Evolutionary conservation across 1,284 basidiomycete genomes (phyloP).

Genomic region (Microbotryum scabiosae): DNA sequence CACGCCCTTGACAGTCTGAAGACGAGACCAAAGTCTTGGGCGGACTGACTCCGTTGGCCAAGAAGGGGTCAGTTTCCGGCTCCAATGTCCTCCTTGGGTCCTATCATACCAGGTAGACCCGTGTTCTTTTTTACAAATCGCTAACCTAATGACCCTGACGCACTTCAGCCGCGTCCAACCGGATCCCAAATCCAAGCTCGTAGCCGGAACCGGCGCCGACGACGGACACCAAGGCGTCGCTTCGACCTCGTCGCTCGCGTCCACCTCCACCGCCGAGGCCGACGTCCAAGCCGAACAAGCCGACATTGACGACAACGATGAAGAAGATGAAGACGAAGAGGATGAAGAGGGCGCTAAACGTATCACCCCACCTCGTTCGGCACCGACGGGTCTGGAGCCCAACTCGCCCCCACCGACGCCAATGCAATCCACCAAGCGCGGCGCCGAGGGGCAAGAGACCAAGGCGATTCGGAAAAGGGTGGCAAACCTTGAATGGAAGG

Average conservation of each 20-base stretch:
- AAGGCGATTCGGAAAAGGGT: constrained; percentile 23
- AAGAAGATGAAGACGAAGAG: neutral
- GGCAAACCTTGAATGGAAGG: constrained; percentile 23
- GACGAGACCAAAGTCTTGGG: constrained; percentile 10
- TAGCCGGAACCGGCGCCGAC: neutral
- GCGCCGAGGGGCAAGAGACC: constrained; percentile 24
- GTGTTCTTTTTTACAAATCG: neutral
- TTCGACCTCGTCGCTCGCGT: neutral
- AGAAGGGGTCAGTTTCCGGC: constrained; percentile 20
- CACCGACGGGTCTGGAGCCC: neutral
- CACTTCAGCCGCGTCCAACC: constrained; percentile 7
- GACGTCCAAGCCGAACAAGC: neutral
- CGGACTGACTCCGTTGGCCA: constrained; percentile 23
- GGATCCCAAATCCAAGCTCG: neutral
- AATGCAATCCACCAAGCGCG: neutral
- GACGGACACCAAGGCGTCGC: neutral
- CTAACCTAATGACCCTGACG: neutral
- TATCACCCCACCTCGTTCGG: constrained; percentile 9
- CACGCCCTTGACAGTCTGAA: constrained; percentile 13
- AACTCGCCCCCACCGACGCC: constrained; percentile 12
- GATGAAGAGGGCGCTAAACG: neutral
- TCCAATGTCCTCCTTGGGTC: neutral
- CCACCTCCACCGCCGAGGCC: neutral
- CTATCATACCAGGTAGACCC: neutral
- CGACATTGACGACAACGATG: constrained; percentile 1